Conservation (phyloP, 345 rosid species). For the Eucalyptus guilfoylei region DNA sequence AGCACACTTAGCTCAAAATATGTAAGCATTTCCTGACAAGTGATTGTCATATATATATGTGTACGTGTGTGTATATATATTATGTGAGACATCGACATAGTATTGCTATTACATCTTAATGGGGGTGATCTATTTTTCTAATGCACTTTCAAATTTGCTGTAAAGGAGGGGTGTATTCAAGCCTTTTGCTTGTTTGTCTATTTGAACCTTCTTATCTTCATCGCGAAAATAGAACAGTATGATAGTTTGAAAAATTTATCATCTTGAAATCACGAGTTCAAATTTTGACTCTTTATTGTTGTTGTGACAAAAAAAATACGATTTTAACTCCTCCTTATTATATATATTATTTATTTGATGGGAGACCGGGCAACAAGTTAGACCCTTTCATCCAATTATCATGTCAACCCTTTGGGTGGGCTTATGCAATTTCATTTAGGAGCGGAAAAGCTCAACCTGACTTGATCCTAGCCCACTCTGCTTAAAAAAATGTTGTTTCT, state of each 20-base stretch:
- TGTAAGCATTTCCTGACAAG: neutral
- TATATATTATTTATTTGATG: too few species aligned
- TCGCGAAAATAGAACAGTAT: neutral
- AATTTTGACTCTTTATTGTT: neutral
- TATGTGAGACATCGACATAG: neutral
- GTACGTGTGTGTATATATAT: accelerated
- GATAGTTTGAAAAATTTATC: neutral
- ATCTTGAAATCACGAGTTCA: neutral
- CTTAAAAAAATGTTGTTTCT: neutral
- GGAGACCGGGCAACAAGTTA: neutral
- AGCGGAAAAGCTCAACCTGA: neutral
- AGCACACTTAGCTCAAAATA: neutral
- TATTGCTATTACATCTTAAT: neutral
- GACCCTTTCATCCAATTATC: neutral
- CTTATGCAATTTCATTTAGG: neutral
- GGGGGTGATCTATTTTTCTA: neutral
- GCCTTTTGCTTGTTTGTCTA: neutral
- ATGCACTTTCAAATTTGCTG: neutral
- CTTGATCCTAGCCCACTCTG: neutral
- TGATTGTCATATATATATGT: neutral
- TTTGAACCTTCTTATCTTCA: neutral
- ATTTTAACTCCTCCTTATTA: neutral
- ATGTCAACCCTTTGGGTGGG: neutral
- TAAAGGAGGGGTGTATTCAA: neutral
- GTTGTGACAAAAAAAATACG: neutral